Percentiles rank a stretch among this genome's conserved stretches.
These are phyloP conservation scores for Meyerozyma guilliermondii DNA, from an alignment of 1,139 yeast species.

Conservation along the genomic window DNA sequence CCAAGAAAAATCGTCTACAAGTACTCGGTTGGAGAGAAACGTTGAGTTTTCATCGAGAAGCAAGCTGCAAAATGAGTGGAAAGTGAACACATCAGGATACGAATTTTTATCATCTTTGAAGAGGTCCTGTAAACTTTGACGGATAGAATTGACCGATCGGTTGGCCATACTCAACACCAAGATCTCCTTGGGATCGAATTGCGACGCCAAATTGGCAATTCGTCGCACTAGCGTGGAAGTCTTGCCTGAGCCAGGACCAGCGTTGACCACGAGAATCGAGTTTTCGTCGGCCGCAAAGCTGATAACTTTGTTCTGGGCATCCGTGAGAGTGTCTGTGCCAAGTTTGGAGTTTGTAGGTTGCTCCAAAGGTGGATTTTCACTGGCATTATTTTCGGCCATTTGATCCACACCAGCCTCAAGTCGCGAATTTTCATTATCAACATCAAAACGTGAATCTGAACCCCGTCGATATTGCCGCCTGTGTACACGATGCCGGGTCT, in stretches of 20 bases:
- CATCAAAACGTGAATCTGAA: not conserved
- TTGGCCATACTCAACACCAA: constrained; percentile 68
- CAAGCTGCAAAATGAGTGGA: constrained; percentile 57
- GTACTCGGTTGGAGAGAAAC: constrained; percentile 20
- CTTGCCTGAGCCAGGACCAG: constrained; percentile 80
- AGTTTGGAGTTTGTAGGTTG: not conserved
- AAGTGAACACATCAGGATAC: constrained; percentile 46
- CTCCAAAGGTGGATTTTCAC: not conserved
- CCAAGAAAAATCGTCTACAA: constrained; percentile 54
- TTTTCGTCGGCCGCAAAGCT: constrained; percentile 27
- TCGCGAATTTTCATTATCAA: not conserved
- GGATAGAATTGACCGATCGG: constrained; percentile 55
- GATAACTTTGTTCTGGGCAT: constrained; percentile 32
- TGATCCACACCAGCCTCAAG: not conserved
- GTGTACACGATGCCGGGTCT: not conserved
- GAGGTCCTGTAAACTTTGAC: constrained; percentile 25
- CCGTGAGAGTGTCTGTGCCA: not conserved
- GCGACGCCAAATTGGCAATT: constrained; percentile 41
- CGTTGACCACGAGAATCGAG: constrained; percentile 45
- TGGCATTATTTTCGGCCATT: not conserved
- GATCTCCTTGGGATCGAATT: constrained; percentile 47
- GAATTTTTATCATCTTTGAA: constrained; percentile 29
- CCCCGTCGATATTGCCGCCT: not conserved
- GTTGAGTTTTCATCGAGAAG: constrained; percentile 39
- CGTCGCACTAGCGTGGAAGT: constrained; percentile 57